These are phyloP conservation scores for Cyclocybe aegerita DNA, from an alignment of 768 basidiomycete genomes.

Conservation along the genomic window DNA sequence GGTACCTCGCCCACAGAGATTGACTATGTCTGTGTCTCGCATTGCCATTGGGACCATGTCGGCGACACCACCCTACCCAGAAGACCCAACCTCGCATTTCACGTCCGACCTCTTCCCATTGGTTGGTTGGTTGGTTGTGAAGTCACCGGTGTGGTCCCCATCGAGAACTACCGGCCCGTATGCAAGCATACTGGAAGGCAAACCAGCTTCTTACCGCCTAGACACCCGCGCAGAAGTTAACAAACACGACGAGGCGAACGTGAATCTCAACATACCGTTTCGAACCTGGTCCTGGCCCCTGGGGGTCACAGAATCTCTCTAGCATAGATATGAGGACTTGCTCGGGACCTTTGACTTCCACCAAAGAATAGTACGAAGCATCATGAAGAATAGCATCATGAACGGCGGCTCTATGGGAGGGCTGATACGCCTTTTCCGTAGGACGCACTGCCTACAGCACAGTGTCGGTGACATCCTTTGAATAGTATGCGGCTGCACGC, in stretches of 20 bases:
- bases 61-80: constrained; percentile 49
- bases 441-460: constrained; percentile 69
- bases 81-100: constrained; percentile 31
- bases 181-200: too few species aligned
- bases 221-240: constrained; percentile 43
- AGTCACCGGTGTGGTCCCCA: too few species aligned
- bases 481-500: background rate
- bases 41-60: constrained; percentile 55
- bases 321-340: constrained; percentile 50
- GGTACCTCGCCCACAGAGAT: constrained; percentile 43
- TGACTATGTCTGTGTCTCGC: constrained; percentile 46
- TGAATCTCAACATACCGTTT: constrained; percentile 44
- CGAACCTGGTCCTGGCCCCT: constrained; percentile 57
- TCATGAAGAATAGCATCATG: constrained; percentile 90
- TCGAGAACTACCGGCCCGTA: too few species aligned
- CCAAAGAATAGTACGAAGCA: constrained; percentile 77
- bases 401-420: constrained; percentile 85
- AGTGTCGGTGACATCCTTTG: background rate
- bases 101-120: constrained; percentile 34
- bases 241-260: background rate
- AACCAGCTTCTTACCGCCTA: too few species aligned
- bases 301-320: constrained; percentile 61
- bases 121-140: too few species aligned
- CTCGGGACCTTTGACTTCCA: constrained; percentile 73
- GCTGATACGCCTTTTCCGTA: constrained; percentile 89